Evolutionary conservation across 768 basidiomycete species (phyloP), one percentile per base, ranked within the genome.

Genomic region (Tephrocybe sp.): DNA sequence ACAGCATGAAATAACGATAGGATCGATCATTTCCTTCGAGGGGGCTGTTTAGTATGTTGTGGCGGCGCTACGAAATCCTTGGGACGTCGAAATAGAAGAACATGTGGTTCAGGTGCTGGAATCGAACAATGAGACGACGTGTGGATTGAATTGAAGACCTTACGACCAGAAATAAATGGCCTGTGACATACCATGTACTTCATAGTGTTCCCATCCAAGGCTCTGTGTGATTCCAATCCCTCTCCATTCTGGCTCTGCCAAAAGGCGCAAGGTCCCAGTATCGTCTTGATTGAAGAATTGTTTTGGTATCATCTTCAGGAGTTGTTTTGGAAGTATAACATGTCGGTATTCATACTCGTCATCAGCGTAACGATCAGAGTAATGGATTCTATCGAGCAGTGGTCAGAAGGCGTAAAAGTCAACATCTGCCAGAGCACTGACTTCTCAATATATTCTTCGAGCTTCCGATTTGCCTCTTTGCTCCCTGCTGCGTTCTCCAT

Each of bases 181-280:
- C 11, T 5, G 28, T 5, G 28, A 49, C 78, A 56, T 56, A 88
- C 93, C 90, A 62, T 98, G 95, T n/a, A 95, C 90, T 74, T 95
- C 94, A 62, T 95, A 98, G 62, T 97, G 94, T 64, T 92, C 90
- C 94, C 95, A 98, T 3, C 95, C 95, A 20, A 96, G 75, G 68
- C 91, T 94, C 71, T 99, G 96, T 36, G 88, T 90, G 56, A 98
- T 96, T 8, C 96, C 96, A 50, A 99, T 93, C 0, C 90, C 90
- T 66, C 96, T 80, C 96, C 96, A 99, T 69, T 99, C 97, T 37
- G 79, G 71, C 65, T 99, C 96, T 3, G 81, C 67, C 50, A 98
- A 73, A 36, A 98, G 80, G 3, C 94, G 83, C 48, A 98, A 77
- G 3, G 86, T 82, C 4, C 91, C 90, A 36, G 82, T 77, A 12